phyloP scores from a whole-genome alignment of 345 rosid genomes.

The Dipteronia sinensis region DNA sequence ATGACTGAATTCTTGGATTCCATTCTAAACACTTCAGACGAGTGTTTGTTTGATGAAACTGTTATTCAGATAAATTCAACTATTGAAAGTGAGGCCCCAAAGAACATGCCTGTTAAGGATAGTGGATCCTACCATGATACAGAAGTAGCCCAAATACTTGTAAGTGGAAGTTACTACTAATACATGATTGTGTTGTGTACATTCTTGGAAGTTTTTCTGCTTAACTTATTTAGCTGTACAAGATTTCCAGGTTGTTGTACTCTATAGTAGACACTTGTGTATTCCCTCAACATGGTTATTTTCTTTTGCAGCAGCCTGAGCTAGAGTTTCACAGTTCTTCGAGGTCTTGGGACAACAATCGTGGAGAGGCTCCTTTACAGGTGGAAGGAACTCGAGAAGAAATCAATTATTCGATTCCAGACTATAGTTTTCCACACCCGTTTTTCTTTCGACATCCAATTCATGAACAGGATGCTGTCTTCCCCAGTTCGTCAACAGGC shows the following conservation, averaged over 20 bases:
- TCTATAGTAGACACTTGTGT: neutral
- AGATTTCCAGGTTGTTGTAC: neutral
- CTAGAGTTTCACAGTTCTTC: conserved; percentile 16
- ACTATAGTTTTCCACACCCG: neutral
- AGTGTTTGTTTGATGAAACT: conserved; percentile 15
- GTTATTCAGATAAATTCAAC: conserved; percentile 16
- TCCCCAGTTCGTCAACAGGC: conserved; percentile 22
- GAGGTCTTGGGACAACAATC: conserved; percentile 3
- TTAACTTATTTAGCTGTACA: neutral
- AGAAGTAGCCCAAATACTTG: conserved; percentile 20
- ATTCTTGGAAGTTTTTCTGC: neutral
- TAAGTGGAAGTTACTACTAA: conserved; percentile 27
- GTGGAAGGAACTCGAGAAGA: conserved; percentile 10
- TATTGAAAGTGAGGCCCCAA: conserved; percentile 17
- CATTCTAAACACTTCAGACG: conserved; percentile 39
- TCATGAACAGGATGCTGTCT: conserved; percentile 4
- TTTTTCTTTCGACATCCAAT: neutral
- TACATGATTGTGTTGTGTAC: neutral
- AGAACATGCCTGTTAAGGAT: conserved; percentile 6
- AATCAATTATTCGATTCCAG: conserved; percentile 1
- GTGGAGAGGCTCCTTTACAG: conserved; percentile 6
- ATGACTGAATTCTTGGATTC: conserved; percentile 48
- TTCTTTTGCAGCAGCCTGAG: conserved; percentile 24
- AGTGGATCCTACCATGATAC: conserved; percentile 20
- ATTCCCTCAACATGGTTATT: conserved; percentile 8